Evolutionary conservation across 2,329 filamentous ascomycete genomes (phyloP), one percentile per base, ranked within the genome.

Genomic region (Ambrosiella beaveri): DNA sequence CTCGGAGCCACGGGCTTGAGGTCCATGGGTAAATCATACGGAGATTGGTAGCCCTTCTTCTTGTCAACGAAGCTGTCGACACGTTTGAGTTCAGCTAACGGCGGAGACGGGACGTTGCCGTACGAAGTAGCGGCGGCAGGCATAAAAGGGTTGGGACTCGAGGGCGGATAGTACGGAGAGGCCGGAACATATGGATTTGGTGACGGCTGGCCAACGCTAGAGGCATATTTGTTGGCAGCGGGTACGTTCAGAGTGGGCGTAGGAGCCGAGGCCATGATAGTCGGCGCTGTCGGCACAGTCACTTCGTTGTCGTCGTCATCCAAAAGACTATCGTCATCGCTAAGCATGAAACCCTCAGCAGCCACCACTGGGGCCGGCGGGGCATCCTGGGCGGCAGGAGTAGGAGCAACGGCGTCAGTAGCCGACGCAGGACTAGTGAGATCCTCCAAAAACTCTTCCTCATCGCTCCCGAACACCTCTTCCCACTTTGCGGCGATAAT

Each of bases 11-110:
- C 79, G 11, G 52, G 52, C 52, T 54, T 54, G 37, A 98, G 78
- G 57, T 96, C 91, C 70, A 93, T 87, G 3, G 93, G 93, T 17
- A 98, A 75, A 71, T 98, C 94, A 65, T 96, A 98, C 0, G 93
- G 93, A 17, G 91, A 97, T 54, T 85, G 79, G 68, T 98, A 98
- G 7, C 91, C 90, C 58, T 87, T 87, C 70, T 95, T 97, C 69
- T 94, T 94, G 68, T 91, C 85, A 5, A 80, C 88, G 69, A 95
- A 98, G 69, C 91, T 97, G 67, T 94, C 82, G 0, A 80, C 75
- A 69, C 81, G 82, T 37, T 70, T 69, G 60, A 77, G 64, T 62
- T 77, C 72, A n/a, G 75, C 74, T 11, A 67, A 69, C 0, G 66
- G 64, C 44, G 69, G 68, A 27, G 68, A 66, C 36, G 67, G 66